A percentile compares a stretch with the other conserved stretches of the same genome.
phyloP scores from a whole-genome alignment of 2,329 filamentous ascomycete species.

The Beauveria asiatica region DNA sequence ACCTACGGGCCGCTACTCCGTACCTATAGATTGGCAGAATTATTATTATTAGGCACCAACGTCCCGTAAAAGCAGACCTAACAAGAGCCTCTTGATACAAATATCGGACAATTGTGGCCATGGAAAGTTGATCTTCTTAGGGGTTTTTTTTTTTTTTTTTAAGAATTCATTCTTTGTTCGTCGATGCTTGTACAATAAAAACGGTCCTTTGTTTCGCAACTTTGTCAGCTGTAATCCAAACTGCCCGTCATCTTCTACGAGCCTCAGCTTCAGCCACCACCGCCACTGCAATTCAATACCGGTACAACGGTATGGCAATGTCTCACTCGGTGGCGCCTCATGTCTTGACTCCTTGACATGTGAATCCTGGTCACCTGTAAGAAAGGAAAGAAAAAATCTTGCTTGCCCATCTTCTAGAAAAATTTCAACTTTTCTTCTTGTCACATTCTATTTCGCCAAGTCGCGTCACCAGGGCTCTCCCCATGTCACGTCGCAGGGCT shows the following conservation, averaged over 20 bases:
- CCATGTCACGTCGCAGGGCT: constrained; percentile 7
- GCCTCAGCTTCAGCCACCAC: background rate
- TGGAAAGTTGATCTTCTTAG: background rate
- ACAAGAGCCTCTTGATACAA: background rate
- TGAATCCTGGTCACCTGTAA: background rate
- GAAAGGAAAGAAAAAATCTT: background rate
- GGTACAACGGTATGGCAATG: background rate
- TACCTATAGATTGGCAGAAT: background rate
- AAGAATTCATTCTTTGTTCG: background rate
- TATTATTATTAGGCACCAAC: too few relatives aligned
- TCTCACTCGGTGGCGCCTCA: constrained; percentile 1
- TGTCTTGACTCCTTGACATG: background rate
- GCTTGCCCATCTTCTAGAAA: too few relatives aligned
- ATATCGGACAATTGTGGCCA: background rate
- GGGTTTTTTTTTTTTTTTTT: too few relatives aligned
- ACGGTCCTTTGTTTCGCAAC: background rate
- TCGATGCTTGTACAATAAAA: background rate
- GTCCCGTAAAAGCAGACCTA: too few relatives aligned
- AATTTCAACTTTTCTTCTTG: too few relatives aligned
- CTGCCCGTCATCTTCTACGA: too few relatives aligned
- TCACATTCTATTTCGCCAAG: background rate
- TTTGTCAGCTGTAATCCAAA: too few relatives aligned
- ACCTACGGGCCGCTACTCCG: too few relatives aligned
- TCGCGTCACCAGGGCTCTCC: background rate
- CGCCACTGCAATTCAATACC: background rate